These are phyloP conservation scores for Lentinula novae-zelandiae DNA, from an alignment of 1,284 basidiomycete species.

Conservation along the genomic window DNA sequence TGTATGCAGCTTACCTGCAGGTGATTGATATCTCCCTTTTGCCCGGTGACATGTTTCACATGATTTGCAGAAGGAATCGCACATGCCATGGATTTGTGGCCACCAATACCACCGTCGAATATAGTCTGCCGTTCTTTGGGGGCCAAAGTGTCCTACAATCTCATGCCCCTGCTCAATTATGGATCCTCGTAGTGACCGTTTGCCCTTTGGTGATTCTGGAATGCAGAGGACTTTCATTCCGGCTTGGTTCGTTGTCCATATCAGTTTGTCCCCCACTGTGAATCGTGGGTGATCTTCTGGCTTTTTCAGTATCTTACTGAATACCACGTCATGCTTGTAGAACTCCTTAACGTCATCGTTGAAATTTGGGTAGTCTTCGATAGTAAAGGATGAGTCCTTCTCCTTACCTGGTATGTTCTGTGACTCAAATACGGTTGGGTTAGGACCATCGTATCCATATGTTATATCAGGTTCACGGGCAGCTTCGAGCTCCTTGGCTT, in stretches of 20 bases:
- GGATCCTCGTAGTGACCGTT: constrained; percentile 12
- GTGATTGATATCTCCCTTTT: constrained; percentile 16
- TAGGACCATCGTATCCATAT: not conserved
- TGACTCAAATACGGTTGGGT: not conserved
- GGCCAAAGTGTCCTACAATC: constrained; percentile 18
- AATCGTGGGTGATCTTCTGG: constrained; percentile 15
- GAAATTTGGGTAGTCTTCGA: not conserved
- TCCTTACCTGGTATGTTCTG: not conserved
- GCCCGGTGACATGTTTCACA: constrained; percentile 23
- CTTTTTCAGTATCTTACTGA: constrained; percentile 10
- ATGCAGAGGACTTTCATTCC: constrained; percentile 16
- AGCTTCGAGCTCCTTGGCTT: constrained; percentile 3
- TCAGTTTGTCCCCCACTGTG: constrained; percentile 16
- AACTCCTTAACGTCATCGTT: not conserved
- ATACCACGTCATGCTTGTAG: constrained; percentile 15
- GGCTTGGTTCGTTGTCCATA: constrained; percentile 17
- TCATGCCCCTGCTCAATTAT: constrained; percentile 21
- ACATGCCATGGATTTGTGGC: constrained; percentile 14
- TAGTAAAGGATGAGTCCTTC: not conserved
- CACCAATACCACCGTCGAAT: constrained; percentile 24
- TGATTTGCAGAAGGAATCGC: constrained; percentile 20
- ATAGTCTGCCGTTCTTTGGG: constrained; percentile 20
- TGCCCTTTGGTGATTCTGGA: not conserved
- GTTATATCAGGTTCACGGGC: not conserved
- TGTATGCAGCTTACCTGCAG: constrained; percentile 21